Evolutionary conservation across 2,329 filamentous ascomycete species (phyloP).

Genomic region (Aspergillus neotritici): DNA sequence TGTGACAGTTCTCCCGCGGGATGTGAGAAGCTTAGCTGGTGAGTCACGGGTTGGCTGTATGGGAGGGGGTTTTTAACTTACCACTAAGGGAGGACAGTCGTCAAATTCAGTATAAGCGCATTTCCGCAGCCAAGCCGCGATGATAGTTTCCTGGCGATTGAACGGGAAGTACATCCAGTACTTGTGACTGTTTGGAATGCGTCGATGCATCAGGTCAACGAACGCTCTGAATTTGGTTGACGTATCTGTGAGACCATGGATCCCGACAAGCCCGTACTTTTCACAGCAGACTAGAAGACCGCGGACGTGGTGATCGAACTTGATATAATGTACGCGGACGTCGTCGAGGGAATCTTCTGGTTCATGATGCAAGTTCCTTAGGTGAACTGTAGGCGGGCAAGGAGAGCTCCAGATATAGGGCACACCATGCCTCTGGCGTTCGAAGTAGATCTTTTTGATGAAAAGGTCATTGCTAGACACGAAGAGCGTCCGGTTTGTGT

Average conservation of each 20-base stretch:
- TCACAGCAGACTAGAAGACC: slow-evolving; percentile 12
- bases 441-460: slow-evolving; percentile 4
- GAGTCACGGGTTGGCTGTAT: neutral
- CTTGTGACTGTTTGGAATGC: neutral
- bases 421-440: neutral
- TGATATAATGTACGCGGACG: slow-evolving; percentile 8
- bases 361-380: slow-evolving; percentile 4
- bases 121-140: slow-evolving; percentile 9
- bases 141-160: slow-evolving; percentile 7
- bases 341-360: neutral
- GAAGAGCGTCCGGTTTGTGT: neutral
- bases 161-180: slow-evolving; percentile 14
- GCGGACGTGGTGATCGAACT: slow-evolving; percentile 5
- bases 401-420: slow-evolving; percentile 9
- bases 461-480: slow-evolving; percentile 9
- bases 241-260: slow-evolving; percentile 8
- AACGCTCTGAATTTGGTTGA: slow-evolving; percentile 6
- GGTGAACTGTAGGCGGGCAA: slow-evolving; percentile 7
- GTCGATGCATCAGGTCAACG: slow-evolving; percentile 7
- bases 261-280: slow-evolving; percentile 1
- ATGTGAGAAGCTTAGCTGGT: slow-evolving; percentile 10
- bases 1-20: slow-evolving; percentile 10
- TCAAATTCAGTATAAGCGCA: neutral
- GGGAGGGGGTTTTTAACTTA: slow-evolving; percentile 1
- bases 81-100: slow-evolving; percentile 3